Evolutionary conservation across 495 filamentous ascomycete species (phyloP), one percentile per base, ranked within the genome.

Genomic region (Penicillium herquei): DNA sequence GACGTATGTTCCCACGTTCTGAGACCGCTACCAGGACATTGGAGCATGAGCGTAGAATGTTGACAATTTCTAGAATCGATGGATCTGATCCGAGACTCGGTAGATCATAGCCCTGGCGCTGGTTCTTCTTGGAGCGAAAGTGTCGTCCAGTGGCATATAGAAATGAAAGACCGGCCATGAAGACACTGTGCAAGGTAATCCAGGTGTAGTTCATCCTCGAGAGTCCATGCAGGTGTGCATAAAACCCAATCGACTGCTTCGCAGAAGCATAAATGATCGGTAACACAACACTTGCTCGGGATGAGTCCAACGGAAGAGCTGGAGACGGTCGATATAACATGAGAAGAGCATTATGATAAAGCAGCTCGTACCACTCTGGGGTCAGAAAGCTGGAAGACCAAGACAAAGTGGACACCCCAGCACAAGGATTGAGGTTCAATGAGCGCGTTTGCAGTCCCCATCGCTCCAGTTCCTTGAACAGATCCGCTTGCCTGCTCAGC

Each of bases 191-290:
- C 14, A 68, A 42, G 1, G 62, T 65, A 21, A 65, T 63, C 65
- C 65, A 68, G 17, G 65, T 65, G 45, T 65, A 68, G 56, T 68
- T 68, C 39, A 68, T 65, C 31, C 63, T 53, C 30, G 56, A 52
- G 12, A 53, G 62, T 26, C 56, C 49, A 43, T 65, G 59, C 3
- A 68, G 59, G 17, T 56, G 61, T 10, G 65, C 42, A 47, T 68
- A 68, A 0, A 62, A 37, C 5, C 26, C 44, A n/a, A 68, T 57
- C 1, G 59, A 48, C 37, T 68, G 43, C 16, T 58, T 62, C n/a
- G 65, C 54, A 17, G 62, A 21, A 7, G 17, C 26, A 47, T 57
- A 68, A 12, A 68, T 54, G 9, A 53, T 56, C 43, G 59, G 62
- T 13, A 68, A 40, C 4, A 37, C 55, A 1, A 52, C 21, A 11